Base-by-base conservation (phyloP, 805 yeast genomes). In the Lachancea lanzarotensis region DNA sequence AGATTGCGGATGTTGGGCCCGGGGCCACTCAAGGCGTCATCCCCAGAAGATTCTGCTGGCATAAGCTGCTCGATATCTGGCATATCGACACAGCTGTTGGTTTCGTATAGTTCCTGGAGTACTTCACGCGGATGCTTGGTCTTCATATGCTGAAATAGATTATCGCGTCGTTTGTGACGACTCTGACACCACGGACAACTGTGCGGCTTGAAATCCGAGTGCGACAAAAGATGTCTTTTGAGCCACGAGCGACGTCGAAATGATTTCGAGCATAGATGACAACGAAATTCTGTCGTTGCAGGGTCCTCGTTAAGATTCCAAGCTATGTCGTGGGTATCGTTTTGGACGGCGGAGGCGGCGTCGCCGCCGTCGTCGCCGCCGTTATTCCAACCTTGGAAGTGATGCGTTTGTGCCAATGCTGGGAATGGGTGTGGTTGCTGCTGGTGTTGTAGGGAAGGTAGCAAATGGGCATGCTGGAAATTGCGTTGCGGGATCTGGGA, bases 141-240 rank as follows among this genome's bases (percentile, higher is more conserved):
- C 41, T 57, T 59, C 56, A 62, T 55, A 40, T 62, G 67, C 41
- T 62, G 63, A 22, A 60, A 45, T 5, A 62, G 45, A 42, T 62
- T 62, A 44, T 62, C 67, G 47, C 59, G 59, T 38, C 67, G 50
- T 49, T 62, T 62, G 45, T 62, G 67, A 38, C 53, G 58, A 36
- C 61, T 55, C 27, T 51, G 44, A 39, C 67, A 62, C 60, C 60
- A 57, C 2, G 60, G 59, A 48, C 67, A 62, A 16, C 47, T 40
- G 35, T 52, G 60, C 17, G 55, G 57, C 36, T 62, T 53, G 16
- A 51, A 50, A 29, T 52, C 46, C 1, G 63, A 55, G 39, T 62
- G 67, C 13, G 63, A 55, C n/a, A 60, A 36, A 11, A 57, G 41
- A 42, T 62, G 65, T 35, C 67, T 50, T 43, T 56, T 54, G 35